Evolutionary conservation across 345 rosid species (phyloP).

Genomic region (Corchorus capsularis): DNA sequence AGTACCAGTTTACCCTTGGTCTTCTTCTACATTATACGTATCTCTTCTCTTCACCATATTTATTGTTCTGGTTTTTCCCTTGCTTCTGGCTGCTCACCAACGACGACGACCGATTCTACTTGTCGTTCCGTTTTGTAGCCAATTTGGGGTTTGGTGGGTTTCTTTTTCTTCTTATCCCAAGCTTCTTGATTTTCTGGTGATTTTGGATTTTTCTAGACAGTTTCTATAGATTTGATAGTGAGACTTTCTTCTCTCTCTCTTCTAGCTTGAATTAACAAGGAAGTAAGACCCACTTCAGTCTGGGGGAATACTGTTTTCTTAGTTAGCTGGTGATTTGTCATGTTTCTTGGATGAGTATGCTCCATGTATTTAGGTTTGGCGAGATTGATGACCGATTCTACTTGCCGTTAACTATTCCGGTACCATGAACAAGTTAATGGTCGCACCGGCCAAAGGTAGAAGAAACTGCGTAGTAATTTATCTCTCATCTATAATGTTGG

Average conservation of each 20-base stretch:
- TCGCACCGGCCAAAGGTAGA: too few species aligned
- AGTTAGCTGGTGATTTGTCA: conserved; percentile 32
- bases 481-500: too few species aligned
- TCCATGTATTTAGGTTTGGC: conserved; percentile 79
- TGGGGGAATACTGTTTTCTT: conserved; percentile 27
- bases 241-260: conserved; percentile 30
- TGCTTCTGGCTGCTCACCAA: too few species aligned
- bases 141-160: conserved; percentile 29
- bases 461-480: too few species aligned
- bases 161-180: conserved; percentile 21
- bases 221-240: conserved; percentile 43
- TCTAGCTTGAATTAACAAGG: conserved; percentile 35
- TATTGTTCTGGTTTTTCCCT: too few species aligned
- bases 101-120: too few species aligned
- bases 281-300: conserved; percentile 31
- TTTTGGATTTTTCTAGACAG: conserved; percentile 45
- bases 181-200: conserved; percentile 36
- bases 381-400: too few species aligned
- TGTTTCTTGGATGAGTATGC: conserved; percentile 70
- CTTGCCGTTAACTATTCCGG: too few species aligned
- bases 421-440: too few species aligned
- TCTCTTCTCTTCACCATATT: too few species aligned
- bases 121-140: conserved; percentile 28
- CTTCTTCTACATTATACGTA: too few species aligned
- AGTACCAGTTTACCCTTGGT: too few species aligned